Evolutionary conservation across 1,284 basidiomycete species (phyloP), one percentile per base, ranked within the genome.

Genomic region (Coniferiporia sulphurascens): DNA sequence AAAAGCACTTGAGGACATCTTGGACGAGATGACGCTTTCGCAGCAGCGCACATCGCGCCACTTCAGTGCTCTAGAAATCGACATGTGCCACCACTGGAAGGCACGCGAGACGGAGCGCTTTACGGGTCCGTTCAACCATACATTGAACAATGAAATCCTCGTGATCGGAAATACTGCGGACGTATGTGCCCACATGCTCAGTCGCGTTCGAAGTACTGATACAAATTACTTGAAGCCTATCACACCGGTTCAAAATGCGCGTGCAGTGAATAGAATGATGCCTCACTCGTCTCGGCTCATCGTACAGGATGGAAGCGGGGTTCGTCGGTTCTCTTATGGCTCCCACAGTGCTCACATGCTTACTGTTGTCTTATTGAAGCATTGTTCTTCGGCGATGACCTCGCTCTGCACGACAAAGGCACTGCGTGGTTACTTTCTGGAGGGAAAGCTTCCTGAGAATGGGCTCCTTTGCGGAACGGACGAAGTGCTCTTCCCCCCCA

Each of bases 161-260:
- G 55, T 68, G 19, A 64, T 67, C 21, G 66, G 67, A 5, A 68
- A 68, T 55, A 64, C 66, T n/a, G 65, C 65, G 46, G 53, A 64
- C 58, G 46, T 56, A 19, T 34, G 41, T 19, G 44, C 43, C 43
- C 53, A n/a, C 44, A 60, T 46, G 13, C 19, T 38, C 27, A 36
- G n/a, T 53, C 15, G 17, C 15, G 35, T 12, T 22, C 5, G 13
- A 38, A 15, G 55, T 22, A 46, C 27, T 48, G 52, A 45, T 43
- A 10, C 17, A 21, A 34, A 4, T 52, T 27, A 12, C 48, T 53
- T 51, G 4, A 17, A 68, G 64, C 66, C 66, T 8, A 65, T 68
- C 41, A 68, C 66, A 7, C 66, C 66, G 19, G 52, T 64, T 8
- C 50, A 61, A 4, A 68, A 68, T 54, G 66, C 66, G 13, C 61